Conservation (phyloP, 2,329 filamentous ascomycete genomes). For the Venturia effusa region DNA sequence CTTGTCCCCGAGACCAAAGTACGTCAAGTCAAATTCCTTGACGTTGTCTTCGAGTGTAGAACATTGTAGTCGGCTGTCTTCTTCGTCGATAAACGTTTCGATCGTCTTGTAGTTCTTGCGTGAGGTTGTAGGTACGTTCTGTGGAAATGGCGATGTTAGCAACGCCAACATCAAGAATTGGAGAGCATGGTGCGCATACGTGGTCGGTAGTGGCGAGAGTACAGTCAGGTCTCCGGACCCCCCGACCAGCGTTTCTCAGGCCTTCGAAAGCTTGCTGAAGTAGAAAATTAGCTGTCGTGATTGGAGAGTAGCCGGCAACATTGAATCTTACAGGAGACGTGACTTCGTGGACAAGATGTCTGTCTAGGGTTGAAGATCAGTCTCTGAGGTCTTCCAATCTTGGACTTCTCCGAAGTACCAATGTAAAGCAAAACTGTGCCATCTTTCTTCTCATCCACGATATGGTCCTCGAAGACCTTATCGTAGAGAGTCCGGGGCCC, state of each 20-base stretch:
- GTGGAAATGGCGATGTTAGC: constrained; percentile 15
- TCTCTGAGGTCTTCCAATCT: not conserved
- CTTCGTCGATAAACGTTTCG: constrained; percentile 85
- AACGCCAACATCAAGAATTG: not conserved
- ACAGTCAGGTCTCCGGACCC: constrained; percentile 89
- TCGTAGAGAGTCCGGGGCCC: constrained; percentile 84
- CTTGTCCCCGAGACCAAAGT: constrained; percentile 93
- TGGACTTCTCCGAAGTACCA: constrained; percentile 42
- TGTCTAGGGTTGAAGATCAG: constrained; percentile 42
- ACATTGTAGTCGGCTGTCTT: constrained; percentile 87
- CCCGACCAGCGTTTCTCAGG: constrained; percentile 75
- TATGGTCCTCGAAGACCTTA: constrained; percentile 91
- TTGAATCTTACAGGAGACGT: constrained; percentile 68
- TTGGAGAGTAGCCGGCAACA: not conserved
- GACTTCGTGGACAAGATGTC: constrained; percentile 96
- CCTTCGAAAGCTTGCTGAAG: constrained; percentile 90
- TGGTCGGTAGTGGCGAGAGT: constrained; percentile 95
- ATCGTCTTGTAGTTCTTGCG: constrained; percentile 91
- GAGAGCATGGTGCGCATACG: constrained; percentile 45
- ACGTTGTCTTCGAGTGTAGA: constrained; percentile 96
- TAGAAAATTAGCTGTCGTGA: constrained; percentile 10
- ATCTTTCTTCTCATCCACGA: constrained; percentile 91
- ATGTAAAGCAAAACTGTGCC: constrained; percentile 91
- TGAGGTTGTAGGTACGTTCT: constrained; percentile 90
- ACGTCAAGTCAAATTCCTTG: constrained; percentile 90